Evolutionary conservation across 2,329 filamentous ascomycete genomes (phyloP), one percentile per base, ranked within the genome.

Genomic region (Fusarium falciforme): DNA sequence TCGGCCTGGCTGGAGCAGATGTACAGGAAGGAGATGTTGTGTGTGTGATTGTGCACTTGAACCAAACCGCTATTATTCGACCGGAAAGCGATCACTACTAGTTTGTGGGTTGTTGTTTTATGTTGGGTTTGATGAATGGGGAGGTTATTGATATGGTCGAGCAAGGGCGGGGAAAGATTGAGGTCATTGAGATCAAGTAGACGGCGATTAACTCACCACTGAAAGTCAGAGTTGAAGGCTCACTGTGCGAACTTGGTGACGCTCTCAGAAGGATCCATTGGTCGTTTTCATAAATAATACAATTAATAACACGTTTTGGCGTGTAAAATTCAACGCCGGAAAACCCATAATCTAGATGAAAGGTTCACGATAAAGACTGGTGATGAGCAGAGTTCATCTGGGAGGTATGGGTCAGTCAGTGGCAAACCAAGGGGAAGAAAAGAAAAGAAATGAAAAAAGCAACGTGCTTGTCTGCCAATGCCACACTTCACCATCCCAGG

Each of bases 101-200:
- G 6, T 68, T 68, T 31, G 40, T 69, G 14, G 16, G 29, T 0
- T 36, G n/a, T 31, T 65, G 54, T n/a, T 69, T 64, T 6, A 29
- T 69, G 6, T 1, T 55, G 6, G 42, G 25, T 1, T 16, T 69
- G 0, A 44, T 54, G 40, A 2, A 12, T 22, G 58, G 40, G 2
- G 40, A 68, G 12, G n/a, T 54, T 3, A 7, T n/a, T n/a, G 2
- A 22, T 1, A 17, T 49, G 3, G 6, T 57, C 1, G 14, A 8
- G 22, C 12, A n/a, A 17, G 49, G 38, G 5, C 14, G 0, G 1
- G 35, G 3, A 2, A 14, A 29, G 3, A 20, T 67, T 17, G 40
- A 66, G 17, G 3, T 2, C 0, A 25, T 66, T 54, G 62, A 68
- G 1, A 66, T 68, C 1, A 12, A 29, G 31, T 63, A 40, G 49